A percentile compares a stretch with the other conserved stretches of the same genome.
Conservation (phyloP, 2,329 filamentous ascomycete genomes). For the Stachybotrys chlorohalonatus region DNA sequence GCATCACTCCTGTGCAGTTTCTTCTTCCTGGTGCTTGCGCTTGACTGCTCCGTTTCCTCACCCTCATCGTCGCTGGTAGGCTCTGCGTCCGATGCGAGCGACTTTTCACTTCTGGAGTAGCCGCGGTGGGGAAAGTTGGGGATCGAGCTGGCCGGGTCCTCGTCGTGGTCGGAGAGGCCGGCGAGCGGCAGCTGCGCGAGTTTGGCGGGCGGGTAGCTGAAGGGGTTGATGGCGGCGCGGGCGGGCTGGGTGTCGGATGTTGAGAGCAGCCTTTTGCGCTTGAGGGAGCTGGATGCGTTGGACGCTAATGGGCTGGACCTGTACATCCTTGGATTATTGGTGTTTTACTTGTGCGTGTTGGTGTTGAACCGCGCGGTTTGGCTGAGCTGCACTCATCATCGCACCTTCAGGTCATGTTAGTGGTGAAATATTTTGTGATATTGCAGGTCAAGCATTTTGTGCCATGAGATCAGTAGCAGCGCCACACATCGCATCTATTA, state of each 20-base stretch:
- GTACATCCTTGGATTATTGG: background rate
- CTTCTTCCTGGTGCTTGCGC: background rate
- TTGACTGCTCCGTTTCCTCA: constrained; percentile 6
- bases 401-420: too few species aligned
- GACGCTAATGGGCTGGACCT: background rate
- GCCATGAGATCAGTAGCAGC: too few species aligned
- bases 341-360: too few species aligned
- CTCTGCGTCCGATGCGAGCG: constrained; percentile 46
- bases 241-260: constrained; percentile 2
- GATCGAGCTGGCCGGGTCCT: constrained; percentile 26
- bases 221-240: constrained; percentile 36
- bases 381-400: too few species aligned
- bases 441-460: too few species aligned
- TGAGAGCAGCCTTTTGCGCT: constrained; percentile 10
- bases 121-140: constrained; percentile 44
- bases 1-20: constrained; percentile 3
- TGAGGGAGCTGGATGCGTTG: constrained; percentile 2
- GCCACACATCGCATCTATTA: too few species aligned
- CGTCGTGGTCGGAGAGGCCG: constrained; percentile 39
- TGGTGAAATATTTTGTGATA: too few species aligned
- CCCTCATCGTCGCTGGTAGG: constrained; percentile 47
- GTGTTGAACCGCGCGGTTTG: too few species aligned
- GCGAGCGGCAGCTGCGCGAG: constrained; percentile 45
- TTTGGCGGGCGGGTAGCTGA: constrained; percentile 42
- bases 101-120: constrained; percentile 2